Conservation (phyloP, 768 basidiomycete genomes). For the Lactarius evosmus region DNA sequence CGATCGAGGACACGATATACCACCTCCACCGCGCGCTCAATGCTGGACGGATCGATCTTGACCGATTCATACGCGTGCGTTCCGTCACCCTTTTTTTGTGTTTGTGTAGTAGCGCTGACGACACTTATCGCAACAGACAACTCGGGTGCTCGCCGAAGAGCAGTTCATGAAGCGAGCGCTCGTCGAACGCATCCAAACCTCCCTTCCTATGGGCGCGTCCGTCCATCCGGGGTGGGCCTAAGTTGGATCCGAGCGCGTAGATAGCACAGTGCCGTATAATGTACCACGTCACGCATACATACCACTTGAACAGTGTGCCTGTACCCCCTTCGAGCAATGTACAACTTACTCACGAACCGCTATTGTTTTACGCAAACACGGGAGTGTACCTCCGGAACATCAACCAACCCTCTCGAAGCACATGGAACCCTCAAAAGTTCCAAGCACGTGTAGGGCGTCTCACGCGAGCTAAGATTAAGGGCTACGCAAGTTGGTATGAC, state of each 20-base stretch:
- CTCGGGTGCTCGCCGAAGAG: slow-evolving; percentile 86
- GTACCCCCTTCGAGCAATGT: neutral
- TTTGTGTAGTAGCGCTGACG: slow-evolving; percentile 6
- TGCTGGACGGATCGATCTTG: slow-evolving; percentile 86
- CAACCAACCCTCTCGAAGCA: neutral
- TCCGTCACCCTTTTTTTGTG: neutral
- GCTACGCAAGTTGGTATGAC: neutral
- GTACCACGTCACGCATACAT: neutral
- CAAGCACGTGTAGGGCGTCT: neutral
- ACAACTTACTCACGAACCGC: neutral
- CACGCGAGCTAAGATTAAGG: slow-evolving; percentile 5
- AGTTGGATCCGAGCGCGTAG: slow-evolving; percentile 17
- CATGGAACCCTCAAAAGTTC: neutral
- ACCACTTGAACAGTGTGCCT: slow-evolving; percentile 10
- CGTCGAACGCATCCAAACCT: slow-evolving; percentile 81
- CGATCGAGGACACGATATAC: slow-evolving; percentile 97
- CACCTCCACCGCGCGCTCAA: slow-evolving; percentile 94
- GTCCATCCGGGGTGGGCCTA: slow-evolving; percentile 21
- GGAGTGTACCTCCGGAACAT: neutral
- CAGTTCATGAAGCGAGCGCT: slow-evolving; percentile 97
- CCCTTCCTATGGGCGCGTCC: slow-evolving; percentile 47
- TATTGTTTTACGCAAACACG: neutral
- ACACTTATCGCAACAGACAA: slow-evolving; percentile 48
- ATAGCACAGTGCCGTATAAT: slow-evolving; percentile 1
- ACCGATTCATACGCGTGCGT: slow-evolving; percentile 87